Conservation (phyloP, 1,284 basidiomycete genomes). For the Ustilago cynodontis region DNA sequence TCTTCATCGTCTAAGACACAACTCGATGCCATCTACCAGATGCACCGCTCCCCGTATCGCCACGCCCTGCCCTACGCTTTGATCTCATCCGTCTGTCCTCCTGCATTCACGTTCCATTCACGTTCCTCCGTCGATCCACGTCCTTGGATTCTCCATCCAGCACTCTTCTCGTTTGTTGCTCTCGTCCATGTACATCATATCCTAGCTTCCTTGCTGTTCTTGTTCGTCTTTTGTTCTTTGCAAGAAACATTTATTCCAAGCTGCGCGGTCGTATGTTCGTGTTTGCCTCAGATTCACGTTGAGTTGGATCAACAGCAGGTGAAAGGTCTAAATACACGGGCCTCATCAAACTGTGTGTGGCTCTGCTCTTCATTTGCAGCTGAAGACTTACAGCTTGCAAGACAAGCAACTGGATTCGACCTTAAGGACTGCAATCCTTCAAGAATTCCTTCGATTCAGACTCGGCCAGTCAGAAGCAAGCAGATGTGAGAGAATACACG, state of each 20-base stretch:
- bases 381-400: too few species aligned
- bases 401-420: too few species aligned
- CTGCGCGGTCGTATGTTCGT: neutral
- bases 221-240: neutral
- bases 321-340: too few species aligned
- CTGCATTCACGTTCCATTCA: neutral
- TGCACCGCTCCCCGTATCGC: neutral
- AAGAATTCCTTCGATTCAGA: neutral
- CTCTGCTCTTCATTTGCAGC: too few species aligned
- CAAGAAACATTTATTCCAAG: neutral
- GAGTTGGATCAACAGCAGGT: too few species aligned
- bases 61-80: neutral
- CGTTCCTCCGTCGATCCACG: neutral
- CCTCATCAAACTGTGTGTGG: too few species aligned
- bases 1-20: neutral
- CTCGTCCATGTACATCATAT: slow-evolving; percentile 4
- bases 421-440: too few species aligned
- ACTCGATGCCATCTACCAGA: neutral
- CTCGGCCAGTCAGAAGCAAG: neutral
- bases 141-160: neutral
- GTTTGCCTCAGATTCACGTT: neutral
- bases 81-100: neutral
- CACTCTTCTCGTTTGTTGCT: neutral
- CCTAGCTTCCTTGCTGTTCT: neutral
- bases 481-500: neutral